These are phyloP conservation scores for Neofusicoccum umdonicola DNA, from an alignment of 2,329 filamentous ascomycete species.

Conservation along the genomic window DNA sequence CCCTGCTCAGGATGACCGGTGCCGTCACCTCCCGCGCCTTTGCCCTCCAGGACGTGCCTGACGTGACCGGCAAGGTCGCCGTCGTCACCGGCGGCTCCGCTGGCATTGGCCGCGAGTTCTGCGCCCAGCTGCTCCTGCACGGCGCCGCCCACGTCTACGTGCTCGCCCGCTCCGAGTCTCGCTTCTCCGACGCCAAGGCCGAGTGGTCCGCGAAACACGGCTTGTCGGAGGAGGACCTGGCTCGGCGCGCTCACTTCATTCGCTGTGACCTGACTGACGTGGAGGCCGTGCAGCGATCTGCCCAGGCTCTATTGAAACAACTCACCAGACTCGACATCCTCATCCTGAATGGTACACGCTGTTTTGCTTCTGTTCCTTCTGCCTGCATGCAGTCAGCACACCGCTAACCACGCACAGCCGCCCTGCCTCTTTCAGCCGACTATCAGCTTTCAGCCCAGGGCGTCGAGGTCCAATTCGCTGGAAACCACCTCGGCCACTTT, in stretches of 20 bases:
- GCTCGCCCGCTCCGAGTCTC: conserved; percentile 26
- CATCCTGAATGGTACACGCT: conserved; percentile 20
- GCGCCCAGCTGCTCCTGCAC: conserved; percentile 31
- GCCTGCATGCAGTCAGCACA: conserved; percentile 8
- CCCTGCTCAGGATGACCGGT: conserved; percentile 23
- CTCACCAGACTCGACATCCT: conserved; percentile 32
- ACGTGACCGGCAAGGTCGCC: conserved; percentile 27
- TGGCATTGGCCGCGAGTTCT: conserved; percentile 34
- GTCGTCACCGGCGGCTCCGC: conserved; percentile 34
- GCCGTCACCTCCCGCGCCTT: conserved; percentile 30
- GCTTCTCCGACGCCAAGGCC: conserved; percentile 24
- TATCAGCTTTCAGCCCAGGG: conserved; percentile 26
- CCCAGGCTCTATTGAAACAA: conserved; percentile 22
- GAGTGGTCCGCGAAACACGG: conserved; percentile 24
- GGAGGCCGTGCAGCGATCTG: conserved; percentile 23
- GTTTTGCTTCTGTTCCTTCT: not conserved
- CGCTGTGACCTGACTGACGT: conserved; percentile 33
- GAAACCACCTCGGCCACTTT: conserved; percentile 24
- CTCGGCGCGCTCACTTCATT: conserved; percentile 26
- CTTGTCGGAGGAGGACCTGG: conserved; percentile 22
- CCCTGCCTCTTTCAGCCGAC: conserved; percentile 22
- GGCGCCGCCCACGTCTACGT: conserved; percentile 29
- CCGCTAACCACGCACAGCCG: conserved; percentile 12
- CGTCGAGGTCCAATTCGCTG: conserved; percentile 22
- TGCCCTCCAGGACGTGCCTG: conserved; percentile 27